Conservation (phyloP, 2,329 filamentous ascomycete genomes). For the Talaromyces sp. region DNA sequence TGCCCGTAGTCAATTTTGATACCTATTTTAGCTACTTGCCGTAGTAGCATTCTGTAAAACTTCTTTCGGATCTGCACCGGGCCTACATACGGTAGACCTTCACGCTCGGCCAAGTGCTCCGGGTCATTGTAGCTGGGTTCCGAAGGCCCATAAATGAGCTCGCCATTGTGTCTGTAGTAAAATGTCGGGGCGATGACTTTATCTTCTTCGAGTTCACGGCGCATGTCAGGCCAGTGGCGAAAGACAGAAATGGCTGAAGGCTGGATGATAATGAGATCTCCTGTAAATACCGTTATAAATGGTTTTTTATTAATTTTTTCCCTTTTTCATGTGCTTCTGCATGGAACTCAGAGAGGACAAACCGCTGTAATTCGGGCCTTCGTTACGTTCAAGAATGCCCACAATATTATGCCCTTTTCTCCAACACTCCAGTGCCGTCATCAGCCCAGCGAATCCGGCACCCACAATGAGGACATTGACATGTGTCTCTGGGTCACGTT, state of each 20-base stretch:
- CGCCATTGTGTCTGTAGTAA: not conserved
- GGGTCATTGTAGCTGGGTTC: not conserved
- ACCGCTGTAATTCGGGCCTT: not conserved
- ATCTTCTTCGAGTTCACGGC: not conserved
- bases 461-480: not conserved
- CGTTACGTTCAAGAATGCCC: not conserved
- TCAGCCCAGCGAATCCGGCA: not conserved
- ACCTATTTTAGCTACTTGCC: not conserved
- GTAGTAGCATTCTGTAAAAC: not conserved
- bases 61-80: not conserved
- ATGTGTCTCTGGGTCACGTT: not conserved
- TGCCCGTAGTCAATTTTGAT: not conserved
- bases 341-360: too few relatives aligned
- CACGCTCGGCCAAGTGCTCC: not conserved
- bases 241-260: not conserved
- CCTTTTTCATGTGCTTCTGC: too few relatives aligned
- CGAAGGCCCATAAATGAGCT: not conserved
- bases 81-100: not conserved
- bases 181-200: not conserved
- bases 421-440: not conserved
- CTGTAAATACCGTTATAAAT: not conserved
- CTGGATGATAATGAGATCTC: not conserved
- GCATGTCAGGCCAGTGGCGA: not conserved
- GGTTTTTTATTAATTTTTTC: too few relatives aligned
- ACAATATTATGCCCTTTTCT: slow-evolving; percentile 2